phyloP scores from a whole-genome alignment of 768 basidiomycete species.

The Suillus discolor region DNA sequence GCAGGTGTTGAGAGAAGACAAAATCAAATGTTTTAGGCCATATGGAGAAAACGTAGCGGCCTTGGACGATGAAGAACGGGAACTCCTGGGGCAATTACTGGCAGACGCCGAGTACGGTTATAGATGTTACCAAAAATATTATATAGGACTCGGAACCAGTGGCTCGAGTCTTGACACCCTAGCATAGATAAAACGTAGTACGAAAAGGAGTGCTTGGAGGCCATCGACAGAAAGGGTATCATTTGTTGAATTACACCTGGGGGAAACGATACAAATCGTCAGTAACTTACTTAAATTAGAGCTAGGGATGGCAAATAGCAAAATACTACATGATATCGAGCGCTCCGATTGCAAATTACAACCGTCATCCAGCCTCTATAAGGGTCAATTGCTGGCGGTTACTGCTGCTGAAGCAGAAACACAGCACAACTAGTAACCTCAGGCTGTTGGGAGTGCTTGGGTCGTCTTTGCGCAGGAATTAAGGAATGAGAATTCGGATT shows the following conservation, averaged over 20 bases:
- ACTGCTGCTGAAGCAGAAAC: constrained; percentile 12
- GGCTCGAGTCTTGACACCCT: not conserved
- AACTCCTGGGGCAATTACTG: not conserved
- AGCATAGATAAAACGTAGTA: not conserved
- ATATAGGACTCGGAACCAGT: no score
- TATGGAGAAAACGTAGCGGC: not conserved
- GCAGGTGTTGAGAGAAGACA: constrained; percentile 11
- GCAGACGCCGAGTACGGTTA: not conserved
- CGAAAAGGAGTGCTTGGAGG: not conserved
- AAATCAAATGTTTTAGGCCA: not conserved
- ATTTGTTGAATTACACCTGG: not conserved
- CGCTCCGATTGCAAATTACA: constrained; percentile 19
- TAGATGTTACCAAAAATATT: not conserved
- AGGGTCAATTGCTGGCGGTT: constrained; percentile 11
- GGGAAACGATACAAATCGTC: not conserved
- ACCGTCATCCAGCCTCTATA: constrained; percentile 13
- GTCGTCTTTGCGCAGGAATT: constrained; percentile 10
- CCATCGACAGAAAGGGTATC: not conserved
- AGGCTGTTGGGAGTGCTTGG: constrained; percentile 13
- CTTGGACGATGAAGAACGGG: not conserved
- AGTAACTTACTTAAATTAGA: not conserved
- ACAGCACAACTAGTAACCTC: constrained; percentile 10
- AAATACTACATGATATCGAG: not conserved
- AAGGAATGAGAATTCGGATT: no score
- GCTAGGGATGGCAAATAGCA: not conserved